Conservation (phyloP, 1,139 yeast genomes). For the Nakaseomyces nivariensis region DNA sequence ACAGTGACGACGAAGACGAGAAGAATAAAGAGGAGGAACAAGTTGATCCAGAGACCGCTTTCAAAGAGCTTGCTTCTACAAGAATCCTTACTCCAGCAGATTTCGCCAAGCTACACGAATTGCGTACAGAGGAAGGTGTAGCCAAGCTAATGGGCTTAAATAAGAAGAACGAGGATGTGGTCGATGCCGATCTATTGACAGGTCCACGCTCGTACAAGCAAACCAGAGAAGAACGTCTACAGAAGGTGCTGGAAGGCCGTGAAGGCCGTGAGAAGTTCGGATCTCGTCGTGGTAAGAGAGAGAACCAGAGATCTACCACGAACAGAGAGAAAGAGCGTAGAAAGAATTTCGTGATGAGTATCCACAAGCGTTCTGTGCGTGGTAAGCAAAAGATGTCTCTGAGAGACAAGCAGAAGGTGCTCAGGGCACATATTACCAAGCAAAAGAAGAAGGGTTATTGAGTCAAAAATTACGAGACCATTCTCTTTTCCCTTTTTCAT, state of each 20-base stretch:
- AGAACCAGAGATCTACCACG: conserved; percentile 74
- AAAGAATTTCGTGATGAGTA: conserved; percentile 99
- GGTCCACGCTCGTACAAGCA: conserved; percentile 84
- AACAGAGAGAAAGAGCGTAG: conserved; percentile 92
- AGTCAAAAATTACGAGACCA: not conserved
- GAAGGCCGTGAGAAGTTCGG: conserved; percentile 90
- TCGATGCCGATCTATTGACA: conserved; percentile 68
- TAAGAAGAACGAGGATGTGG: conserved; percentile 60
- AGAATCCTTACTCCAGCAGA: conserved; percentile 93
- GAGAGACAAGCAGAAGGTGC: conserved; percentile 79
- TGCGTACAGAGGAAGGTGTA: conserved; percentile 73
- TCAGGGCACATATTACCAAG: conserved; percentile 76
- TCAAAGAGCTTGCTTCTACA: conserved; percentile 56
- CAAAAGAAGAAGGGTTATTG: conserved; percentile 77
- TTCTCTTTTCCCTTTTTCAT: too few relatives aligned
- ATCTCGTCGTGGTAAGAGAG: conserved; percentile 76
- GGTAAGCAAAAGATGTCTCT: conserved; percentile 87
- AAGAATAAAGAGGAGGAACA: conserved; percentile 15
- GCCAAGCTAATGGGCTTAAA: conserved; percentile 56
- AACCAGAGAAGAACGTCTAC: conserved; percentile 77
- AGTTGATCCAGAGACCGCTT: conserved; percentile 34
- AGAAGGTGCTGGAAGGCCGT: conserved; percentile 79
- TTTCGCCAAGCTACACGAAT: conserved; percentile 86
- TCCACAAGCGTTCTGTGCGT: conserved; percentile 86
- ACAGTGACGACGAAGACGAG: conserved; percentile 35